These are phyloP conservation scores for Calonectria leucothoes DNA, from an alignment of 2,329 filamentous ascomycete species.

Conservation along the genomic window DNA sequence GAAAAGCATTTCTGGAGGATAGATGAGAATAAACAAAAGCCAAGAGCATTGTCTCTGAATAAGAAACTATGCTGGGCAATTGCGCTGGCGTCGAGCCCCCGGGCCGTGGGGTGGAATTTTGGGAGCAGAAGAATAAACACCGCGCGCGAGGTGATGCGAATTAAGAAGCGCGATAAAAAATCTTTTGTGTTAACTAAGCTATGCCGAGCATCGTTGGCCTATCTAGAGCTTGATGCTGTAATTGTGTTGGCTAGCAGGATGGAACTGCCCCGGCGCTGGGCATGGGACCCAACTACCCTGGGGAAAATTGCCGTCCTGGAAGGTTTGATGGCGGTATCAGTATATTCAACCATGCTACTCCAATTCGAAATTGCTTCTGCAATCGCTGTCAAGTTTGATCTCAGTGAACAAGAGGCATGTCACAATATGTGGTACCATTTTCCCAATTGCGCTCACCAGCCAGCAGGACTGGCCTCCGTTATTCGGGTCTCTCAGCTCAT, in stretches of 20 bases:
- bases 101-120: conserved; percentile 29
- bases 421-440: rapidly evolving
- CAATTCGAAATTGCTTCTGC: conserved; percentile 25
- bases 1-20: conserved; percentile 24
- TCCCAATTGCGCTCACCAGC: background rate
- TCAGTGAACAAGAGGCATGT: conserved; percentile 16
- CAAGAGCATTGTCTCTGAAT: background rate
- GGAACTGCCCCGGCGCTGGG: background rate
- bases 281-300: background rate
- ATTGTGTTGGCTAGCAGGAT: conserved; percentile 1
- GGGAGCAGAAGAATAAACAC: conserved; percentile 13
- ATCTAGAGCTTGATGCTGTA: conserved; percentile 13
- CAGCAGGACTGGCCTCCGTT: conserved; percentile 28
- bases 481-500: conserved; percentile 16
- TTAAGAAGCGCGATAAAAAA: background rate
- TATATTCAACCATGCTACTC: conserved; percentile 18
- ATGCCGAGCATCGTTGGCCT: conserved; percentile 3
- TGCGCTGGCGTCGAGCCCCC: conserved; percentile 11
- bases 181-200: background rate
- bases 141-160: background rate
- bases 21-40: conserved; percentile 6
- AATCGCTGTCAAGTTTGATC: background rate
- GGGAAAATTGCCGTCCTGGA: background rate
- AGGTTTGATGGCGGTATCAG: conserved; percentile 14
- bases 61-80: conserved; percentile 23